Base-by-base conservation (phyloP, 495 filamentous ascomycete genomes). In the Penicillium arizonense region DNA sequence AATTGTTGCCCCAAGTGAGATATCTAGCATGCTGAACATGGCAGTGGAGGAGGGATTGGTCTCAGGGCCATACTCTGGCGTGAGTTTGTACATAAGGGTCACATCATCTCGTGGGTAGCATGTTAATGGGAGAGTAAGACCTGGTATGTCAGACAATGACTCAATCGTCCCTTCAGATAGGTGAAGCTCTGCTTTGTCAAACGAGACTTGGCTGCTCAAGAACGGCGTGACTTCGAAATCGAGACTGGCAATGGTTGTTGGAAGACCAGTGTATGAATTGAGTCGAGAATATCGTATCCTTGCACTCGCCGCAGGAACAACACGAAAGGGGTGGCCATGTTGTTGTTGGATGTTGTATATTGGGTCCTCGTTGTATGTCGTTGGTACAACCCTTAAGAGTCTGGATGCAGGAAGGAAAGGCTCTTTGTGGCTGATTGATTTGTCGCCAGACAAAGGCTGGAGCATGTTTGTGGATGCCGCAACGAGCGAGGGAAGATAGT, bases 211-310 rank as follows among this genome's bases (percentile, higher is more conserved):
- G 58, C 83, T 89, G 34, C 83, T 82, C 43, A 90, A 81, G 55
- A 90, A 91, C 18, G 90, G 85, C 0, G 90, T 93, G 47, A 95
- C 86, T 68, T 97, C 92, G 44, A 96, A 75, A 67, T 96, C 91
- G 14, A 97, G 77, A 44, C 88, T 87, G 18, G 92, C 91, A 40
- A 95, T 80, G 0, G 93, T 78, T 20, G 83, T 78, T n/a, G 84
- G 77, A 51, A 80, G 83, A 12, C 81, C 76, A 18, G 84, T 79
- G 6, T 79, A 79, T 7, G 82, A 80, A 53, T 85, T 88, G 23
- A 87, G 75, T 50, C 85, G 82, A 6, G 90, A 85, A 65, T 95
- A 96, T 28, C 90, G 79, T 43, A 96, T 84, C 24, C 90, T 83
- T 21, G 89, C 87, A 66, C 90, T 90, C n/a, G 92, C 83, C 4